Evolutionary conservation across 2,329 filamentous ascomycete genomes (phyloP), one percentile per base, ranked within the genome.

Genomic region (Tolypocladium amazonense): DNA sequence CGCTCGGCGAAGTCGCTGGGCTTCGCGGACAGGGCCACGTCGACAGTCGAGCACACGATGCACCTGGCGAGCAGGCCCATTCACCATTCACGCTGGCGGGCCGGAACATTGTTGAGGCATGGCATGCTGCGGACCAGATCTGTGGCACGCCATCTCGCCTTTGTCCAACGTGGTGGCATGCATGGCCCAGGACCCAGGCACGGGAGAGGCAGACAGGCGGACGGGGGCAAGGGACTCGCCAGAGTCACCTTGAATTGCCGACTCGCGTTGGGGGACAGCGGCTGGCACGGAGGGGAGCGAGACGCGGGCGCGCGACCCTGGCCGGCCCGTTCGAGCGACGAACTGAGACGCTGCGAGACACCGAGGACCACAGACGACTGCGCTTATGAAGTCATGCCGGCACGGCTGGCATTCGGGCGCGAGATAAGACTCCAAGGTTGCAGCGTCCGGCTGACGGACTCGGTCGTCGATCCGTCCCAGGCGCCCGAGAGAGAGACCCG

Each of bases 71-170:
- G 47, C 47, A 33, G 45, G 47, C 25, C 8, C 27, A 11, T 53
- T 4, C 20, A n/a, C 27, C 23, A n/a, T 14, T 27, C 7, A 9
- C 50, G 25, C 54, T 60, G 54, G n/a, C 64, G 65, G 62, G 63
- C 67, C 70, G 69, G 69, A 70, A 68, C 66, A 72, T 71, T 70
- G 70, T 68, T 69, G 65, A 67, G 67, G 67, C 66, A 65, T 69
- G 68, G 68, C 65, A 68, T 67, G 65, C 62, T 64, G 64, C 63
- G 63, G 58, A 60, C 67, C 69, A 74, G 72, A 74, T 75, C 72
- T 74, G 73, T 75, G 70, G 66, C 63, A 74, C 73, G 64, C 71
- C 71, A 74, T 74, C 72, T 74, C 68, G 71, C 67, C 68, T 71
- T 67, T 68, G 67, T 68, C 65, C 61, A 65, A 70, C 69, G 65